phyloP scores from a whole-genome alignment of 805 yeast species.

The Candida qinlingensis region DNA sequence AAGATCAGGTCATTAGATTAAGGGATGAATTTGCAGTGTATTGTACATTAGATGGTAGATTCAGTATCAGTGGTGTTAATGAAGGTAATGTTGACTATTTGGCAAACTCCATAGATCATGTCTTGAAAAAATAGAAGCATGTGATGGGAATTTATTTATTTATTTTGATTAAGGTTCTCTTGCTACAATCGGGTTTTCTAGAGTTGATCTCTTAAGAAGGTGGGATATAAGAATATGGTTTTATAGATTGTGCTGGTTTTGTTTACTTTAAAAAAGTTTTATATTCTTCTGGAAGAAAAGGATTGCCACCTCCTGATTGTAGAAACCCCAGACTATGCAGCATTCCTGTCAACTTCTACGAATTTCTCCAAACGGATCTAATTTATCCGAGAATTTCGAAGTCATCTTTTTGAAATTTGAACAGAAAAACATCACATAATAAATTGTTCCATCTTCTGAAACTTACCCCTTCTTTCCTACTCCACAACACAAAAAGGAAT shows the following conservation, averaged over 20 bases:
- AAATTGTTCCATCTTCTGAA: too few species aligned
- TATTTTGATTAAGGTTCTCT: background rate
- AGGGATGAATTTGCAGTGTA: constrained; percentile 73
- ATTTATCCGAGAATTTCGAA: too few species aligned
- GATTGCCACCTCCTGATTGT: too few species aligned
- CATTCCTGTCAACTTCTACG: too few species aligned
- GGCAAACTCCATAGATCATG: constrained; percentile 51
- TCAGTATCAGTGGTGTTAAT: constrained; percentile 86
- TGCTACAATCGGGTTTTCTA: too few species aligned
- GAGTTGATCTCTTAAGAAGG: background rate
- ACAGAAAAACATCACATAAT: too few species aligned
- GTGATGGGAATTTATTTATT: background rate
- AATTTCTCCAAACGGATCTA: too few species aligned
- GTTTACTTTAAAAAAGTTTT: background rate
- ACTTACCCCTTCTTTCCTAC: too few species aligned
- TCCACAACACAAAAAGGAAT: too few species aligned
- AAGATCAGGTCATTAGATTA: constrained; percentile 65
- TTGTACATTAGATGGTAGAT: constrained; percentile 86
- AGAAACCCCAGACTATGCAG: too few species aligned
- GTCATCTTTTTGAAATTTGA: too few species aligned
- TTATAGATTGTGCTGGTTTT: background rate
- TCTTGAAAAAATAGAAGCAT: constrained; percentile 31
- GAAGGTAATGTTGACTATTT: constrained; percentile 70
- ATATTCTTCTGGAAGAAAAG: background rate
- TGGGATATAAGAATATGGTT: background rate